Evolutionary conservation across 2,329 filamentous ascomycete species (phyloP).

Genomic region (Conoideocrella luteorostrata): DNA sequence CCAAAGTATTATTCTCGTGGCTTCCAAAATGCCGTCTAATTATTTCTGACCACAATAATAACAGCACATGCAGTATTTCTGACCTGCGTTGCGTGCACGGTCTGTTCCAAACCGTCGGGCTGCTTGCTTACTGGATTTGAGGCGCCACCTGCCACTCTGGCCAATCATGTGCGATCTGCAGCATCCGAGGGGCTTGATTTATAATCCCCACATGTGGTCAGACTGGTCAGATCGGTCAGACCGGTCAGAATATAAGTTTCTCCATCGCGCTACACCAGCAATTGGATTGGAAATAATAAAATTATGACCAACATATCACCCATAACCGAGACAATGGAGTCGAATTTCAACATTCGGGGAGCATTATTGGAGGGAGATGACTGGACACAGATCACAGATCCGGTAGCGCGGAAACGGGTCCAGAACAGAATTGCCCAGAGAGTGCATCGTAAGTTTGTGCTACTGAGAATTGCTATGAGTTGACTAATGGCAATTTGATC

Average conservation of each 20-base stretch:
- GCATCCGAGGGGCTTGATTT: background rate
- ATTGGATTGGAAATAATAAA: no score
- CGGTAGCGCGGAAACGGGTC: background rate
- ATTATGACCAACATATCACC: background rate
- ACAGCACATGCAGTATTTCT: background rate
- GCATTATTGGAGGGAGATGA: background rate
- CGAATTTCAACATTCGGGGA: background rate
- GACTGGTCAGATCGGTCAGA: background rate
- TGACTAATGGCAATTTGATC: background rate
- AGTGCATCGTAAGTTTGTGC: slow-evolving; percentile 2
- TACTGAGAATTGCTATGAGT: background rate
- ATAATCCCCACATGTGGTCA: background rate
- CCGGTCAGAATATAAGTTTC: background rate
- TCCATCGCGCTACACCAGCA: background rate
- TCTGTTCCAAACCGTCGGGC: background rate
- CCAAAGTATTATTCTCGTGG: no score
- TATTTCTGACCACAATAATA: no score
- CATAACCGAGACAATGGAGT: background rate
- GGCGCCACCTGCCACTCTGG: background rate
- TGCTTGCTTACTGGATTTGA: background rate
- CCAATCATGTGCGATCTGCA: background rate
- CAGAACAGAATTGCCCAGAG: slow-evolving; percentile 1
- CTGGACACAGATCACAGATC: slow-evolving; percentile 3
- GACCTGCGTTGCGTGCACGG: background rate
- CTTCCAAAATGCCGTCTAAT: background rate